Evolutionary conservation across 352 stramenopile genomes (phyloP).

Genomic region (Pythium aristosporum): DNA sequence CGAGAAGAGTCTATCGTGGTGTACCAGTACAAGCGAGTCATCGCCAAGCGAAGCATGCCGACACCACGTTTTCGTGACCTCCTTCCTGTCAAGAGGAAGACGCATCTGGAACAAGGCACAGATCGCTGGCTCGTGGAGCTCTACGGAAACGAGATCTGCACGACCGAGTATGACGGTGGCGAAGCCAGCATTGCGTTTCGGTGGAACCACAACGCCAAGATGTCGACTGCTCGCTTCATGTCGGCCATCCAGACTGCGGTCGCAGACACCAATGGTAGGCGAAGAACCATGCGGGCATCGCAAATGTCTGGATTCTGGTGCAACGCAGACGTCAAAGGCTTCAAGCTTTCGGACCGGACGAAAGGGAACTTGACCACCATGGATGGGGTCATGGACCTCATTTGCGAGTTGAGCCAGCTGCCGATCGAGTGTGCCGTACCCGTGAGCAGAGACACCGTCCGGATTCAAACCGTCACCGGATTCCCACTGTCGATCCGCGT

Average conservation of each 20-base stretch:
- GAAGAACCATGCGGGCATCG: not conserved
- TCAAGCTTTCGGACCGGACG: not conserved
- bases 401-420: not conserved
- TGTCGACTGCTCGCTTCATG: not conserved
- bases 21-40: not conserved
- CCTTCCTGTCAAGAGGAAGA: not conserved
- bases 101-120: not conserved
- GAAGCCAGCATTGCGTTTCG: not conserved
- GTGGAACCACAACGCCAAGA: constrained; percentile 2
- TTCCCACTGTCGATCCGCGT: not conserved
- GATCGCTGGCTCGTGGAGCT: constrained; percentile 4
- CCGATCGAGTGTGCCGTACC: constrained; percentile 1
- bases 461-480: not conserved
- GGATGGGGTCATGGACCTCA: constrained; percentile 3
- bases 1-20: constrained; percentile 1
- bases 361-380: not conserved
- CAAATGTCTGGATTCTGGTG: not conserved
- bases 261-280: not conserved
- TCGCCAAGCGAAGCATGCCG: constrained; percentile 1
- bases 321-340: constrained; percentile 1
- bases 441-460: not conserved
- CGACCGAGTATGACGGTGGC: constrained; percentile 8
- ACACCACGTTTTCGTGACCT: not conserved
- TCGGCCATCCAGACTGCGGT: not conserved
- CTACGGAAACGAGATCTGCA: constrained; percentile 7